phyloP scores from a whole-genome alignment of 2,329 filamentous ascomycete species.

The Volutella citrinella region DNA sequence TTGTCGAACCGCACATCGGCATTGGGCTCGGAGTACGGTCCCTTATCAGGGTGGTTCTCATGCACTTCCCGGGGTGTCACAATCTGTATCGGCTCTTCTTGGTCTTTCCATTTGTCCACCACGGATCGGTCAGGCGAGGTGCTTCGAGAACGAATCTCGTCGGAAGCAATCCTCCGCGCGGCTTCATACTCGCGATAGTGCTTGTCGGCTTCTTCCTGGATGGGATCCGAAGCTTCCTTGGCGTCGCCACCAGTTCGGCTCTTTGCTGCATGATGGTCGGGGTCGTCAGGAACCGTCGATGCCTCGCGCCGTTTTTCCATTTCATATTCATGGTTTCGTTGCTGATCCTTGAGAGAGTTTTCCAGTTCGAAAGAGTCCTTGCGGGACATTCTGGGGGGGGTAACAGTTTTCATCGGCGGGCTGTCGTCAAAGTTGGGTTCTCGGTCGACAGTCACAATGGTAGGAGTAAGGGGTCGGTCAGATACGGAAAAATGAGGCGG shows the following conservation, averaged over 20 bases:
- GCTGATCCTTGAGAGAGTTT: conserved; percentile 17
- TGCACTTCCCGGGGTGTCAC: conserved; percentile 53
- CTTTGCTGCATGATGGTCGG: too few species aligned
- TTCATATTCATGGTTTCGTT: conserved; percentile 25
- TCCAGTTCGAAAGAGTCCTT: conserved; percentile 47
- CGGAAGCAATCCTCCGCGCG: conserved; percentile 51
- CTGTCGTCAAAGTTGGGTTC: conserved; percentile 48
- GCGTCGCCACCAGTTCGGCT: conserved; percentile 46
- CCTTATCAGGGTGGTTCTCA: conserved; percentile 40
- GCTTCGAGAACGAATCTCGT: conserved; percentile 52
- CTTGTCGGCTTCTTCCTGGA: conserved; percentile 57
- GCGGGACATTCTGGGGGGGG: conserved; percentile 42
- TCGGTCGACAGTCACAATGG: conserved; percentile 51
- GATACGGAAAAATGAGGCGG: too few species aligned
- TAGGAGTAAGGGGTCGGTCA: conserved; percentile 44
- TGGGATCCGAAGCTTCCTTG: conserved; percentile 37
- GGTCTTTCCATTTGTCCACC: conserved; percentile 50
- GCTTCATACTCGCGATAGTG: conserved; percentile 55
- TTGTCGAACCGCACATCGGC: conserved; percentile 64
- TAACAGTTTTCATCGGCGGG: conserved; percentile 24
- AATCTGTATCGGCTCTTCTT: conserved; percentile 33
- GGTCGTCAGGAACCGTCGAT: conserved; percentile 45
- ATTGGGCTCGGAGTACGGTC: conserved; percentile 55
- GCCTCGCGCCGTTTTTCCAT: conserved; percentile 43
- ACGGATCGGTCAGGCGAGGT: conserved; percentile 52